Conservation (phyloP, 441 rosid species). For the Populus hybrid region DNA sequence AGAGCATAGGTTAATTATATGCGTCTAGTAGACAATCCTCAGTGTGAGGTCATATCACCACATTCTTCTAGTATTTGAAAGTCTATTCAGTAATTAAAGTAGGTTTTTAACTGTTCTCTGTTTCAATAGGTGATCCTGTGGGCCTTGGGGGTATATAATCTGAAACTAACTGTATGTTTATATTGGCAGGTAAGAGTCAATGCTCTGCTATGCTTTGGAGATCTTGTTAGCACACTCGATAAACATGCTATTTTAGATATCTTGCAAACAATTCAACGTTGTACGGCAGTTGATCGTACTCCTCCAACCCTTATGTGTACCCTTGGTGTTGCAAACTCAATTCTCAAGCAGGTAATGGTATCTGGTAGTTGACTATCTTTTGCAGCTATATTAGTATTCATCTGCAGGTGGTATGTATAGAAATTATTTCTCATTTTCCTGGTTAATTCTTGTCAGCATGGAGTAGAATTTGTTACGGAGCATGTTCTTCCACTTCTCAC, state of each 20-base stretch:
- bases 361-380: not conserved
- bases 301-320: constrained; percentile 98
- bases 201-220: constrained; percentile 88
- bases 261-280: constrained; percentile 84
- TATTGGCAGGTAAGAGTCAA: constrained; percentile 80
- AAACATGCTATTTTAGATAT: constrained; percentile 67
- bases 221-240: constrained; percentile 71
- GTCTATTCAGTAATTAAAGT: not conserved
- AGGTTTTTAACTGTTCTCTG: not conserved
- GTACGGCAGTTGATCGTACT: constrained; percentile 92
- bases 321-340: constrained; percentile 83
- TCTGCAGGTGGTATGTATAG: not conserved
- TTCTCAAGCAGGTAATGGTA: constrained; percentile 73
- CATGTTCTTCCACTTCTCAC: constrained; percentile 74
- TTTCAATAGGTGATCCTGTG: not conserved
- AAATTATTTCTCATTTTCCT: constrained; percentile 14
- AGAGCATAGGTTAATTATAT: too few relatives aligned
- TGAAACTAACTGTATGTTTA: constrained; percentile 16
- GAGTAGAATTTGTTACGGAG: constrained; percentile 75
- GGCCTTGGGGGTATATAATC: constrained; percentile 6
- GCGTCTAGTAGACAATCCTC: not conserved
- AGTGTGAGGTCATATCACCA: not conserved
- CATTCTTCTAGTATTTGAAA: not conserved
- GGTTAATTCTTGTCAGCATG: constrained; percentile 48
- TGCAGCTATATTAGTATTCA: constrained; percentile 12